A percentile compares a stretch with the other conserved stretches of the same genome.
Evolutionary conservation across 768 basidiomycete species (phyloP).

Genomic region (Leccinellum rugosiceps): DNA sequence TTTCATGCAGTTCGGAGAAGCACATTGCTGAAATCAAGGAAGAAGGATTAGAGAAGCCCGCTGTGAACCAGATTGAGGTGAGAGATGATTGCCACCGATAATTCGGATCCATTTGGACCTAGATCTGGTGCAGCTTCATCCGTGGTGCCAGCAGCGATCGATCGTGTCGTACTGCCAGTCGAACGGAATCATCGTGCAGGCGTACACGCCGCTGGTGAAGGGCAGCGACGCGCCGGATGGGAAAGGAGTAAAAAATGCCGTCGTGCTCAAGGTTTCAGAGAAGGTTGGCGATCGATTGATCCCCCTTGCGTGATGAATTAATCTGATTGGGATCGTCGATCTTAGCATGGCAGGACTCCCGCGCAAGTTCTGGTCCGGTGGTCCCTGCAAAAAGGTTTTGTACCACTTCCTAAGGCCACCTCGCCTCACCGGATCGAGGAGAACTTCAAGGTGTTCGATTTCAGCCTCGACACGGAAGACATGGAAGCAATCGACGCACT

Average conservation of each 20-base stretch:
- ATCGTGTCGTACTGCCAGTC: constrained; percentile 70
- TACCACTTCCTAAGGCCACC: constrained; percentile 78
- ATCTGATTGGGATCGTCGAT: not conserved
- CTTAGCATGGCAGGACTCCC: constrained; percentile 26
- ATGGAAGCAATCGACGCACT: constrained; percentile 61
- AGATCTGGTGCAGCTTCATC: constrained; percentile 53
- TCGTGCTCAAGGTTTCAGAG: constrained; percentile 47
- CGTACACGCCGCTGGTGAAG: constrained; percentile 70
- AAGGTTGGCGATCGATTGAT: constrained; percentile 42
- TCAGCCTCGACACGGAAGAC: constrained; percentile 61
- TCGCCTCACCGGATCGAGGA: constrained; percentile 61
- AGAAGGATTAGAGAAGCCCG: constrained; percentile 25
- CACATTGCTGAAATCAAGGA: constrained; percentile 26
- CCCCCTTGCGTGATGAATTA: not conserved
- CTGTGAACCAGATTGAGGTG: constrained; percentile 30
- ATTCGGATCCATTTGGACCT: not conserved
- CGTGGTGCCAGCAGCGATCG: constrained; percentile 73
- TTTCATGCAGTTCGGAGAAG: constrained; percentile 19
- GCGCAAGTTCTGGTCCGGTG: constrained; percentile 51
- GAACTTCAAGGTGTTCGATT: constrained; percentile 75
- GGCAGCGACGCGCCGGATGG: constrained; percentile 28
- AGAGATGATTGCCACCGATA: not conserved
- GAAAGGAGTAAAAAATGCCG: constrained; percentile 44
- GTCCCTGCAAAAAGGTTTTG: constrained; percentile 49
- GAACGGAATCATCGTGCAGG: constrained; percentile 60